phyloP scores from a whole-genome alignment of 441 rosid genomes.

The Oxalis stricta region DNA sequence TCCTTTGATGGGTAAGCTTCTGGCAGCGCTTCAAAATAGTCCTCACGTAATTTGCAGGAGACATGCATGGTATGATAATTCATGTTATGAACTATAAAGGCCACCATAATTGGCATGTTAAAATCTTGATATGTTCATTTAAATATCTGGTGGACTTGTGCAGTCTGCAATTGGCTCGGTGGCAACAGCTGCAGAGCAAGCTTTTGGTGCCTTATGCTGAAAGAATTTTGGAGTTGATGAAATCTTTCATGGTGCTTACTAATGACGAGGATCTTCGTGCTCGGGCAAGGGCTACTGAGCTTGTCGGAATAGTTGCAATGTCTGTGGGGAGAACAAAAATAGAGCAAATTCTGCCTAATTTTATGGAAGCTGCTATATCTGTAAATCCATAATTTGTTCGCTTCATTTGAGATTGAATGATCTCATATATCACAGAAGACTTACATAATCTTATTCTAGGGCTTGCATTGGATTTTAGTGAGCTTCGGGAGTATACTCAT shows the following conservation, averaged over 20 bases:
- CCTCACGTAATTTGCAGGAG: constrained; percentile 93
- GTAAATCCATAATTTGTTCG: constrained; percentile 30
- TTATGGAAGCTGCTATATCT: constrained; percentile 89
- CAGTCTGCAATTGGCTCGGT: constrained; percentile 98
- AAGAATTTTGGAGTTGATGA: constrained; percentile 78
- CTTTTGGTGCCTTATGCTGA: constrained; percentile 95
- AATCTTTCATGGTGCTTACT: constrained; percentile 86
- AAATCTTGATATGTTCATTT: constrained; percentile 3
- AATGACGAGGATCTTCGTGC: constrained; percentile 85
- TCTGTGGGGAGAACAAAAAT: constrained; percentile 74
- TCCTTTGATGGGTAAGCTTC: constrained; percentile 81
- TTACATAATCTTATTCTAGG: constrained; percentile 43
- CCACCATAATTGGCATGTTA: not conserved
- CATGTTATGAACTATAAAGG: constrained; percentile 1
- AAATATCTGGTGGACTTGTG: constrained; percentile 14
- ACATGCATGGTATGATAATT: constrained; percentile 79
- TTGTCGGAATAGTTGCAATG: constrained; percentile 98
- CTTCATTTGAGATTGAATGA: constrained; percentile 10
- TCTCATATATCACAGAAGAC: not conserved
- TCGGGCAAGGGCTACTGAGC: constrained; percentile 97
- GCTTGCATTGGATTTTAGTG: constrained; percentile 84
- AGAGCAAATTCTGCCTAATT: constrained; percentile 76
- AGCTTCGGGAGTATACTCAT: constrained; percentile 93
- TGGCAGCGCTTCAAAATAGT: constrained; percentile 71
- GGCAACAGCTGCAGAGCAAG: constrained; percentile 96